Base-by-base conservation (phyloP, 345 rosid species). In the Citrus reticulata region DNA sequence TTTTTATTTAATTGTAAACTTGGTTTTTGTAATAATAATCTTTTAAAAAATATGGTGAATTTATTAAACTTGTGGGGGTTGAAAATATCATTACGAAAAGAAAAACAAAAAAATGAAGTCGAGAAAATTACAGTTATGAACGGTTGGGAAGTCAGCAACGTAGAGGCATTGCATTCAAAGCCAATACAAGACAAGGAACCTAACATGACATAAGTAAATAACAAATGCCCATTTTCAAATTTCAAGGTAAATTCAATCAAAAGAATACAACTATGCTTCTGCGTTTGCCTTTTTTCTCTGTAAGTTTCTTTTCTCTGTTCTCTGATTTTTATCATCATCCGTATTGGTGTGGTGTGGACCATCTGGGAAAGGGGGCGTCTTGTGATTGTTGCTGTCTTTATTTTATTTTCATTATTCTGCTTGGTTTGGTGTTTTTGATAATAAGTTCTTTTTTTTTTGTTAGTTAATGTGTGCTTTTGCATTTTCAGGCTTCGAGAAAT, bases 401-500 rank as follows among this genome's bases (percentile, higher is more conserved):
- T 46, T 46, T 46, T 11, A 46, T 11, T 46, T 46, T 46, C 3
- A 4, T 46, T 46, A 46, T 13, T 46, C 51, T 46, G 51, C 51
- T 46, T 46, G 17, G 51, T 46, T 13, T 46, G 51, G 1, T 3
- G 16, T 3, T 46, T 46, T 13, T 46, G 51, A 46, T 46, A 13
- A 3, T 16, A 13, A 13, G 51, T 11, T 46, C 4, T 2, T 9
- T 40, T 10, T 42, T 42, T 10, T 7, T 73, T 20, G 20, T 34
- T 4, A 40, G 2, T 22, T 35, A 58, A 73, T 64, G 24, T 66
- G 51, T 29, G 54, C 35, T 73, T 46, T 77, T 46, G 39, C 60
- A 6, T 67, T 24, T 70, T 51, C 85, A 87, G 90, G 73, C 59
- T 71, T 57, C 49, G 16, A 46, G 74, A 75, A 77, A 73, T 83